phyloP scores from a whole-genome alignment of 345 rosid genomes.

The Schrenkiella parvula region DNA sequence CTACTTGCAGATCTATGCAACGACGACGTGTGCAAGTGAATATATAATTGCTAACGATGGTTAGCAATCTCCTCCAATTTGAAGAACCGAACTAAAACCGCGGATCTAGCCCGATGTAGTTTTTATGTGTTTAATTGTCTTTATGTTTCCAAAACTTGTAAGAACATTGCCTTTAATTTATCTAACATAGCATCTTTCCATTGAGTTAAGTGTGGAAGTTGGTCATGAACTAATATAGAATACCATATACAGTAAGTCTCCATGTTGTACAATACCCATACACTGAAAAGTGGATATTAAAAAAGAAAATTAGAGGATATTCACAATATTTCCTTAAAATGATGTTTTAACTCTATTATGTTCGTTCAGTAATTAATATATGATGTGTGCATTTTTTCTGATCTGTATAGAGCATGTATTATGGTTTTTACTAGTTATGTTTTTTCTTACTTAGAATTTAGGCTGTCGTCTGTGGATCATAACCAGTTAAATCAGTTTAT shows the following conservation, averaged over 20 bases:
- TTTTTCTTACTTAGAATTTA: not conserved
- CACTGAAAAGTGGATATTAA: too few relatives aligned
- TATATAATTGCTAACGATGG: not conserved
- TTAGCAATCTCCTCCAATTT: not conserved
- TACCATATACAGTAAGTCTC: not conserved
- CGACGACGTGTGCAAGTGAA: not conserved
- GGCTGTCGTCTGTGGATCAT: not conserved
- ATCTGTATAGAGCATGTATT: not conserved
- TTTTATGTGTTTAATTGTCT: not conserved
- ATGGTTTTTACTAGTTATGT: not conserved
- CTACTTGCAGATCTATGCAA: not conserved
- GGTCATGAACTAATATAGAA: not conserved
- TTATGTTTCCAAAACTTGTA: not conserved
- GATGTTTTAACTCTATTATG: not conserved
- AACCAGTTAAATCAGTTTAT: not conserved
- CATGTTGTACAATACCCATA: not conserved
- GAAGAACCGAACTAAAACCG: not conserved
- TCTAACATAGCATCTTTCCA: not conserved
- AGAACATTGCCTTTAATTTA: not conserved
- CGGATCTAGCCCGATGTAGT: not conserved
- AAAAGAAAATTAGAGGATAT: not conserved
- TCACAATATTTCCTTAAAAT: not conserved
- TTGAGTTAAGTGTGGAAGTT: not conserved
- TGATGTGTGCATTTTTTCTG: not conserved
- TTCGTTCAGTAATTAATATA: not conserved